phyloP scores from a whole-genome alignment of 345 rosid genomes.

The Cardamine occulta region DNA sequence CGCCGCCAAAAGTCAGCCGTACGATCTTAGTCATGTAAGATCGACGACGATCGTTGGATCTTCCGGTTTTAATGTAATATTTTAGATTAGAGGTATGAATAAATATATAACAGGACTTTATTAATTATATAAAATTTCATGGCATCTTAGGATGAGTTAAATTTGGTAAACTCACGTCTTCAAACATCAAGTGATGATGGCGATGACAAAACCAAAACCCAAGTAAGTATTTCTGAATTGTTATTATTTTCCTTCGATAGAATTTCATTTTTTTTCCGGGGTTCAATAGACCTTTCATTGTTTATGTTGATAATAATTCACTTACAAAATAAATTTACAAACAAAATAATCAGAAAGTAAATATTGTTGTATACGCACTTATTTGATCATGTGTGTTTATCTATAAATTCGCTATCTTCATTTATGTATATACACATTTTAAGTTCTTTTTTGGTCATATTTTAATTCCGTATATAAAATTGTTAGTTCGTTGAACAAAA shows the following conservation, averaged over 20 bases:
- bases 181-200: slow-evolving; percentile 45
- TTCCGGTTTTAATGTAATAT: slow-evolving; percentile 59
- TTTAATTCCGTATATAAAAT: not conserved
- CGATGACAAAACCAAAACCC: slow-evolving; percentile 47
- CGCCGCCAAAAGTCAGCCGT: slow-evolving; percentile 44
- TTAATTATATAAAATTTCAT: slow-evolving; percentile 5
- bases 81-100: slow-evolving; percentile 14
- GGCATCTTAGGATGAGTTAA: slow-evolving; percentile 58
- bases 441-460: not conserved
- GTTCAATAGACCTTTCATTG: not conserved
- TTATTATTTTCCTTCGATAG: not conserved
- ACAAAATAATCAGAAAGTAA: not conserved
- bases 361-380: slow-evolving; percentile 16
- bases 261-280: not conserved
- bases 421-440: not conserved
- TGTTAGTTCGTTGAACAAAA: not conserved
- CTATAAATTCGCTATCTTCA: not conserved
- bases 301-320: slow-evolving; percentile 1
- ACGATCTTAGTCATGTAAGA: slow-evolving; percentile 43
- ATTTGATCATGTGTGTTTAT: slow-evolving; percentile 8
- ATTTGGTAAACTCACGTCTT: slow-evolving; percentile 53
- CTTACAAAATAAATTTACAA: not conserved
- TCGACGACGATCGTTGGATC: slow-evolving; percentile 47
- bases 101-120: not conserved
- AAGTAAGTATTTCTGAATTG: slow-evolving; percentile 49